Evolutionary conservation across 176 grass and related monocot genomes (phyloP).

Genomic region (Saccharum officinarum): DNA sequence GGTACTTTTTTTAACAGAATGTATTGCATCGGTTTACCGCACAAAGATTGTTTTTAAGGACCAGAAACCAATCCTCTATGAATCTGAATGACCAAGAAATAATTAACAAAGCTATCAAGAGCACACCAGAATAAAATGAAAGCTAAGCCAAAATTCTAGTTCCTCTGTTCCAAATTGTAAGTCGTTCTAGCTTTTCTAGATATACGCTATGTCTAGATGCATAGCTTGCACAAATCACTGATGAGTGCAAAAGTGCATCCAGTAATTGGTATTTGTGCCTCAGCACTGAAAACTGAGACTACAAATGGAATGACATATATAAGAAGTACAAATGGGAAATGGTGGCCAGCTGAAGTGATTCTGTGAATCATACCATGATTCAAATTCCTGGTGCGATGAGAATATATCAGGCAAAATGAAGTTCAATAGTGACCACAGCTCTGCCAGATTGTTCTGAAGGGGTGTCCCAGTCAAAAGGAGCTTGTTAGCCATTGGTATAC

Average conservation of each 20-base stretch:
- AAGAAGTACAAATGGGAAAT: neutral
- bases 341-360: neutral
- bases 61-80: neutral
- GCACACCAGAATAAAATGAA: neutral
- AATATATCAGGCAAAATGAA: slow-evolving; percentile 99
- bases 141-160: neutral
- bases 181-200: too few relatives aligned
- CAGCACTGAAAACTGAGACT: neutral
- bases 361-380: slow-evolving; percentile 74
- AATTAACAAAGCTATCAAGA: neutral
- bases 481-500: slow-evolving; percentile 91
- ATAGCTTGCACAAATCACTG: neutral
- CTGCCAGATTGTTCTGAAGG: slow-evolving; percentile 96
- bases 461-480: slow-evolving; percentile 96
- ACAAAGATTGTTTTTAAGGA: neutral
- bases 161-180: too few relatives aligned
- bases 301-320: neutral
- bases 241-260: slow-evolving; percentile 1
- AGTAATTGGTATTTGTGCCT: slow-evolving; percentile 1
- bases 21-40: neutral
- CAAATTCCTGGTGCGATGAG: slow-evolving; percentile 82
- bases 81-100: neutral
- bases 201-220: too few relatives aligned
- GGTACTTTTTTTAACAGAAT: neutral
- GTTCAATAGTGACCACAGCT: slow-evolving; percentile 96